phyloP scores from a whole-genome alignment of 805 yeast species.

The Yarrowia sp. region DNA sequence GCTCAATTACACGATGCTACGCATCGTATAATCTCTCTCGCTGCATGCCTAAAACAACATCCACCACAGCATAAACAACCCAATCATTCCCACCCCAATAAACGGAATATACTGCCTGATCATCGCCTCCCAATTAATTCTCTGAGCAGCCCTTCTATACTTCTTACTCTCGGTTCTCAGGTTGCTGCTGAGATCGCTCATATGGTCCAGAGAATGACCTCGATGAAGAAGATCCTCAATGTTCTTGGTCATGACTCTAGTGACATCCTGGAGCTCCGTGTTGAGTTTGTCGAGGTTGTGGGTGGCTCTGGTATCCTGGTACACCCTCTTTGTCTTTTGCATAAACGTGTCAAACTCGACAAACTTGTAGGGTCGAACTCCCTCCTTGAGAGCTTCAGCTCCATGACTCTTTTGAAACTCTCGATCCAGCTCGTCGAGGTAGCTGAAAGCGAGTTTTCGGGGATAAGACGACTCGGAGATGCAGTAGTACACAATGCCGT shows the following conservation, averaged over 20 bases:
- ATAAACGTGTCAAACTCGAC: slow-evolving; percentile 69
- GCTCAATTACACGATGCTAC: too few relatives aligned
- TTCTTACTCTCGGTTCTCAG: slow-evolving; percentile 80
- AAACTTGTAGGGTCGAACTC: slow-evolving; percentile 86
- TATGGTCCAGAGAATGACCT: slow-evolving; percentile 85
- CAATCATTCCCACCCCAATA: slow-evolving; percentile 60
- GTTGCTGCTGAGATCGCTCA: slow-evolving; percentile 82
- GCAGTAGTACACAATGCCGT: slow-evolving; percentile 71
- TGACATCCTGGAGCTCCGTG: slow-evolving; percentile 87
- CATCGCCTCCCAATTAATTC: slow-evolving; percentile 85
- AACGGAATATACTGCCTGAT: slow-evolving; percentile 88
- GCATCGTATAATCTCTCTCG: too few relatives aligned
- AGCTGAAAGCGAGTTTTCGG: slow-evolving; percentile 82
- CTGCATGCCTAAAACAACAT: slow-evolving; percentile 57
- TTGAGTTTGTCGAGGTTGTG: slow-evolving; percentile 82
- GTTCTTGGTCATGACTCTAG: slow-evolving; percentile 92
- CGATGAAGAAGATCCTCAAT: slow-evolving; percentile 92
- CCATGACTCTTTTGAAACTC: slow-evolving; percentile 84
- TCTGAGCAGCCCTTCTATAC: slow-evolving; percentile 84
- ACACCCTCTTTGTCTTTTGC: slow-evolving; percentile 82
- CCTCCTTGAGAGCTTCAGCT: slow-evolving; percentile 56
- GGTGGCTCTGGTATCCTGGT: slow-evolving; percentile 88
- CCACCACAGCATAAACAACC: slow-evolving; percentile 83
- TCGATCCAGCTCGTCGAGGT: slow-evolving; percentile 71
- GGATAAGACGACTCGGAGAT: slow-evolving; percentile 81